phyloP scores from a whole-genome alignment of 2,329 filamentous ascomycete species.

The Didymella arachidicola region DNA sequence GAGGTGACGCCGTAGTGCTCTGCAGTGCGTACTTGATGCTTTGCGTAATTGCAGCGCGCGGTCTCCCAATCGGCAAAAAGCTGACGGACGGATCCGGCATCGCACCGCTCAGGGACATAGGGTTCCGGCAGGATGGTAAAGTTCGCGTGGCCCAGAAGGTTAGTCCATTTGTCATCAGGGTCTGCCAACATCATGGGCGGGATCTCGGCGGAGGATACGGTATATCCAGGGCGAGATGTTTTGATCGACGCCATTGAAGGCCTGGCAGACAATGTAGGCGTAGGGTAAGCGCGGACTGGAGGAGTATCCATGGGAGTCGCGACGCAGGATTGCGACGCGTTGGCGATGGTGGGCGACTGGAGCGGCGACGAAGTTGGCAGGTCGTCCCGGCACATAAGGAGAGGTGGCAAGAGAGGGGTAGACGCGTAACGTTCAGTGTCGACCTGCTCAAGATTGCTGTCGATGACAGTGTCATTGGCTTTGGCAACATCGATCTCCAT shows the following conservation, averaged over 20 bases:
- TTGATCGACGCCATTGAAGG: conserved; percentile 80
- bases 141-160: conserved; percentile 88
- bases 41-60: conserved; percentile 85
- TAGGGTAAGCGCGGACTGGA: conserved; percentile 60
- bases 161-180: conserved; percentile 82
- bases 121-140: conserved; percentile 86
- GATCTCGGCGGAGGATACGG: conserved; percentile 63
- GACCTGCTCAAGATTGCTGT: conserved; percentile 58
- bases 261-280: conserved; percentile 78
- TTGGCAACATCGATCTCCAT: conserved; percentile 47
- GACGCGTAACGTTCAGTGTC: conserved; percentile 71
- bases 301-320: conserved; percentile 59
- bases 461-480: conserved; percentile 57
- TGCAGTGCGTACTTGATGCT: conserved; percentile 84
- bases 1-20: conserved; percentile 92
- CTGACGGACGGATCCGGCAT: conserved; percentile 67
- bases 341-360: conserved; percentile 79
- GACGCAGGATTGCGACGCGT: conserved; percentile 58
- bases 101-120: conserved; percentile 71
- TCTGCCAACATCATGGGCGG: conserved; percentile 72
- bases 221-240: conserved; percentile 51
- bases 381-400: conserved; percentile 68
- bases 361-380: conserved; percentile 78
- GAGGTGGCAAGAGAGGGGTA: conserved; percentile 84
- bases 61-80: conserved; percentile 82